A percentile compares a stretch with the other conserved stretches of the same genome.
Evolutionary conservation across 345 rosid species (phyloP).

Genomic region (Alliaria petiolata): DNA sequence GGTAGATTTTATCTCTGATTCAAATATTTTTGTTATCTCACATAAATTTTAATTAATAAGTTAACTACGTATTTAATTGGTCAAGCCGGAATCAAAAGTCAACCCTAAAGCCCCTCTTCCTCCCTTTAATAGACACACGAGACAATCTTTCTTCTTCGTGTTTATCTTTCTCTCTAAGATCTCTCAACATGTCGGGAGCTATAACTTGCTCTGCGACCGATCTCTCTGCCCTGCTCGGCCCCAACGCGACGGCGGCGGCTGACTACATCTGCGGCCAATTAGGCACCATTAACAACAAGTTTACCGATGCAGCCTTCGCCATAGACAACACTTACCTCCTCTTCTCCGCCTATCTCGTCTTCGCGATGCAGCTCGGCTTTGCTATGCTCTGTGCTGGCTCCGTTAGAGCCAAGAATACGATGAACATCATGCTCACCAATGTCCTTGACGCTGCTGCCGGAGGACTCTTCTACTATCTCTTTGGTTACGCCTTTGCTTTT

Average conservation of each 20-base stretch:
- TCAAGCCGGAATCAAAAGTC: conserved; percentile 15
- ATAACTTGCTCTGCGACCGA: conserved; percentile 39
- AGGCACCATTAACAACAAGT: conserved; percentile 23
- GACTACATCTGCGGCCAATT: conserved; percentile 51
- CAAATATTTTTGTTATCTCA: not conserved
- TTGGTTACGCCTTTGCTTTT: conserved; percentile 90
- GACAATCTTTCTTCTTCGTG: not conserved
- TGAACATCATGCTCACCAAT: conserved; percentile 96
- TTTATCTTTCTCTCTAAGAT: not conserved
- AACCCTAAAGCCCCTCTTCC: not conserved
- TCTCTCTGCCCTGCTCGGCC: conserved; percentile 53
- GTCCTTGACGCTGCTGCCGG: conserved; percentile 92
- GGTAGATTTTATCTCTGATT: conserved; percentile 7
- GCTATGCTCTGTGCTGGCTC: conserved; percentile 99
- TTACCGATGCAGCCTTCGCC: conserved; percentile 59
- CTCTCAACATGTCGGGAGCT: conserved; percentile 28
- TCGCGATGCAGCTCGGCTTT: conserved; percentile 92
- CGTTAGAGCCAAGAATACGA: conserved; percentile 86
- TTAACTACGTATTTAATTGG: conserved; percentile 5
- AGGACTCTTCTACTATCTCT: conserved; percentile 82
- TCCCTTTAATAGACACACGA: conserved; percentile 3
- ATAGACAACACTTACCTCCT: conserved; percentile 81
- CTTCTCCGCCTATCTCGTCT: conserved; percentile 90
- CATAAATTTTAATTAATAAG: not conserved
- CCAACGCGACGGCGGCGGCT: conserved; percentile 61